phyloP scores from a whole-genome alignment of 2,329 filamentous ascomycete species.

The Nigrospora osmanthi region DNA sequence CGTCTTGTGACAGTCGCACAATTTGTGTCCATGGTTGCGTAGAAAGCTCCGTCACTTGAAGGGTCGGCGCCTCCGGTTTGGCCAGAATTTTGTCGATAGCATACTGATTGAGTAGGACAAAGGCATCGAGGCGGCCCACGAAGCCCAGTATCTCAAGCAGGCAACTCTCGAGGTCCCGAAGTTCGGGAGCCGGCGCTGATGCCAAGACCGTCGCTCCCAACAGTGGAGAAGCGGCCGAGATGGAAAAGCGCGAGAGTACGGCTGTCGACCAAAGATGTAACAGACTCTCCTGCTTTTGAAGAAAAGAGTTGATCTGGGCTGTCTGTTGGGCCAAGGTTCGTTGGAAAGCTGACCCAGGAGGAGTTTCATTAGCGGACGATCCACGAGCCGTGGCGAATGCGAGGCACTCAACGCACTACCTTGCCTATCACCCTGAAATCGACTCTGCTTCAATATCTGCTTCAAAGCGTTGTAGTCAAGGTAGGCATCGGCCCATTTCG shows the following conservation, averaged over 20 bases:
- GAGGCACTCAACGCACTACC: background rate
- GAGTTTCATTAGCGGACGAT: background rate
- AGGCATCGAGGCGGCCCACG: constrained; percentile 1
- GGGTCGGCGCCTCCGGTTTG: background rate
- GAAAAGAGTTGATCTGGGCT: background rate
- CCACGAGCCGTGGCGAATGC: background rate
- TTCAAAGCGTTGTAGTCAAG: constrained; percentile 5
- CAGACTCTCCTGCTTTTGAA: constrained; percentile 1
- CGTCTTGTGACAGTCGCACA: background rate
- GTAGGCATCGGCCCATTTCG: constrained; percentile 5
- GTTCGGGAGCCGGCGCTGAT: constrained; percentile 1
- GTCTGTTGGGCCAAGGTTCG: background rate
- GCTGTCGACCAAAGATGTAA: constrained; percentile 2
- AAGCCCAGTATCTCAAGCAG: constrained; percentile 2
- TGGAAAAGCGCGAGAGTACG: constrained; percentile 1
- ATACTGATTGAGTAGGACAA: constrained; percentile 2
- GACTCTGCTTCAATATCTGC: constrained; percentile 2
- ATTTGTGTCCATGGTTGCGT: background rate
- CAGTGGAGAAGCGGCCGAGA: background rate
- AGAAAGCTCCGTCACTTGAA: background rate
- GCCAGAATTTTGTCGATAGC: constrained; percentile 2
- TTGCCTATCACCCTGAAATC: background rate
- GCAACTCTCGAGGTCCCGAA: constrained; percentile 1
- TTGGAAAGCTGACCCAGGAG: constrained; percentile 1
- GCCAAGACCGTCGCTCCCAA: background rate